A percentile compares a stretch with the other conserved stretches of the same genome.
Evolutionary conservation across 495 filamentous ascomycete species (phyloP).

Genomic region (Lasiosphaeria hispida): DNA sequence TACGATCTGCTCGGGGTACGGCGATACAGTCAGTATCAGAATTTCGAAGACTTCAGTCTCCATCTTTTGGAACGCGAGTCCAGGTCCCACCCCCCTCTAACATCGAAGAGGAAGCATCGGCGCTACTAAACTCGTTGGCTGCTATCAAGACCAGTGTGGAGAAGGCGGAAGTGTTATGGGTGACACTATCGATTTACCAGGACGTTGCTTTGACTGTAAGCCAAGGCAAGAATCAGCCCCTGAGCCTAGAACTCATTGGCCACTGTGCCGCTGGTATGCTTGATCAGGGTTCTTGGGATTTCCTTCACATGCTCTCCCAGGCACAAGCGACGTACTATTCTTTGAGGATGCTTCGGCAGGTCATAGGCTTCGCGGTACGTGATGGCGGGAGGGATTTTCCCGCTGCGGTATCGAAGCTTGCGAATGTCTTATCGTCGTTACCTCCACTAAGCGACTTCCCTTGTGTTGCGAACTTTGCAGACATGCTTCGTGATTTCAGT

Average conservation of each 20-base stretch:
- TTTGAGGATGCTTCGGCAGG: constrained; percentile 60
- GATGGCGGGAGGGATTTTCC: background rate
- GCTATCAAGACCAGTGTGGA: background rate
- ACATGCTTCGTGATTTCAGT: constrained; percentile 14
- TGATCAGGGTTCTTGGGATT: constrained; percentile 50
- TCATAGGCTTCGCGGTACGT: constrained; percentile 35
- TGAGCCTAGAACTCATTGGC: constrained; percentile 27
- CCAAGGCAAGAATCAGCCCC: constrained; percentile 27
- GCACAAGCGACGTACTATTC: constrained; percentile 64
- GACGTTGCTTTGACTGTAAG: constrained; percentile 40
- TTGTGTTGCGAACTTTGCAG: constrained; percentile 15
- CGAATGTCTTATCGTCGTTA: constrained; percentile 2
- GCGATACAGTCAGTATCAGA: constrained; percentile 23
- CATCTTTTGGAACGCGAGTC: constrained; percentile 21
- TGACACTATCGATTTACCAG: constrained; percentile 40
- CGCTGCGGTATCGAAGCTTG: background rate
- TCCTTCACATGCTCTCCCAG: constrained; percentile 63
- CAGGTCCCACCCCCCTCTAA: constrained; percentile 8
- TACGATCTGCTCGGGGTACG: constrained; percentile 39
- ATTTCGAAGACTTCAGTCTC: constrained; percentile 29
- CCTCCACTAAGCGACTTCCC: constrained; percentile 25
- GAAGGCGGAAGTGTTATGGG: constrained; percentile 29
- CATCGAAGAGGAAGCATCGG: constrained; percentile 2
- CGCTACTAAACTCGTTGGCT: constrained; percentile 14
- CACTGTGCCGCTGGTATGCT: constrained; percentile 20